phyloP scores from a whole-genome alignment of 2,329 filamentous ascomycete genomes.

The Pseudocercospora vitis region DNA sequence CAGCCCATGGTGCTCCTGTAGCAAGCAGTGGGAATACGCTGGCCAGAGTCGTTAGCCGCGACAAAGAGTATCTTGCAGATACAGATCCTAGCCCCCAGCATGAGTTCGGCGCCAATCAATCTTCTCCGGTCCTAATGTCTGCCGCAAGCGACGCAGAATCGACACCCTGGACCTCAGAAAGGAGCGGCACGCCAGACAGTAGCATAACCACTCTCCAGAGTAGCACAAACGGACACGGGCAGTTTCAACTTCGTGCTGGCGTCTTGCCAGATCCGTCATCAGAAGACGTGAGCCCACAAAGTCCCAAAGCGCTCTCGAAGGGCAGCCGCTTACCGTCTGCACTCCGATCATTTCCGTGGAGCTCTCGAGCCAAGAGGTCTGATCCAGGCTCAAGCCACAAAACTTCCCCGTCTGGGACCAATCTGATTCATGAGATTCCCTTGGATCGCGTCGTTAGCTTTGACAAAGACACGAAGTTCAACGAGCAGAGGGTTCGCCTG shows the following conservation, averaged over 20 bases:
- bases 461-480: not conserved
- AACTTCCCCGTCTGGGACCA: not conserved
- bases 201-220: slow-evolving; percentile 8
- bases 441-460: not conserved
- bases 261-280: not conserved
- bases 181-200: slow-evolving; percentile 3
- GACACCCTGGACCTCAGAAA: not conserved
- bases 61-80: slow-evolving; percentile 3
- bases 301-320: not conserved
- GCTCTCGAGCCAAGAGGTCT: not conserved
- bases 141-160: slow-evolving; percentile 5
- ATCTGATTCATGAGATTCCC: not conserved
- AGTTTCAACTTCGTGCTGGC: not conserved
- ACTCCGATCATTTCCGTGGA: not conserved
- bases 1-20: no score
- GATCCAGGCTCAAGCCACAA: not conserved
- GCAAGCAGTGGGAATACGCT: slow-evolving; percentile 1
- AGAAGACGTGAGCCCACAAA: not conserved
- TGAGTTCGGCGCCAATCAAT: not conserved
- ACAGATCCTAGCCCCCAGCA: not conserved
- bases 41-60: slow-evolving; percentile 1
- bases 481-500: not conserved
- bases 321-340: not conserved
- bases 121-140: slow-evolving; percentile 3
- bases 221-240: not conserved